Percentiles rank a stretch among this genome's conserved stretches.
Evolutionary conservation across 2,329 filamentous ascomycete species (phyloP).

Genomic region (Cytospora leucostoma): DNA sequence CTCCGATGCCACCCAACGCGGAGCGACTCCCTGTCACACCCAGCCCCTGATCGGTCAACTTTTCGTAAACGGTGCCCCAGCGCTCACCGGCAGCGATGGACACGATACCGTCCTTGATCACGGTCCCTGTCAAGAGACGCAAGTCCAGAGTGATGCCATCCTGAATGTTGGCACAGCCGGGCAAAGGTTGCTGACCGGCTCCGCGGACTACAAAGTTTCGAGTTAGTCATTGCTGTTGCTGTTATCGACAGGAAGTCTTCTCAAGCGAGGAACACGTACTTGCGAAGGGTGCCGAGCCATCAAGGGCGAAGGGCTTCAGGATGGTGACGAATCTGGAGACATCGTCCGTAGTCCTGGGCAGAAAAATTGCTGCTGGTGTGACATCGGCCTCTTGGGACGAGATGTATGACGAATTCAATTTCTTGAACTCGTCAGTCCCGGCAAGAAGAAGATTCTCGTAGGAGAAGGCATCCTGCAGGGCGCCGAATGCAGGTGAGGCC

Average conservation of each 20-base stretch:
- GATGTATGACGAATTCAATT: constrained; percentile 28
- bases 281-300: constrained; percentile 36
- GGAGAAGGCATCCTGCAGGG: neutral
- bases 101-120: constrained; percentile 34
- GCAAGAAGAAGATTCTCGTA: constrained; percentile 2
- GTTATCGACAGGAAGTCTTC: neutral
- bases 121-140: constrained; percentile 35
- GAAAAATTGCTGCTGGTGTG: constrained; percentile 25
- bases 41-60: constrained; percentile 36
- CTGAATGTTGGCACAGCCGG: constrained; percentile 40
- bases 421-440: constrained; percentile 21
- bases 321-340: constrained; percentile 26
- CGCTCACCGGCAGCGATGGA: constrained; percentile 39
- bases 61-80: constrained; percentile 42
- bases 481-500: neutral
- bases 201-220: constrained; percentile 33
- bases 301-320: constrained; percentile 19
- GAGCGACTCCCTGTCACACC: constrained; percentile 40
- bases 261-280: constrained; percentile 15
- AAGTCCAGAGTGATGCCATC: constrained; percentile 39
- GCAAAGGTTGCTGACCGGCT: constrained; percentile 44
- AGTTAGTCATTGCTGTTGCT: neutral
- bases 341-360: constrained; percentile 25
- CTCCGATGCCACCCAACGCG: constrained; percentile 40
- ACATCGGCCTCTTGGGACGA: constrained; percentile 27